phyloP scores from a whole-genome alignment of 192 early-diverging fungal species.

The Coemansia sp. region DNA sequence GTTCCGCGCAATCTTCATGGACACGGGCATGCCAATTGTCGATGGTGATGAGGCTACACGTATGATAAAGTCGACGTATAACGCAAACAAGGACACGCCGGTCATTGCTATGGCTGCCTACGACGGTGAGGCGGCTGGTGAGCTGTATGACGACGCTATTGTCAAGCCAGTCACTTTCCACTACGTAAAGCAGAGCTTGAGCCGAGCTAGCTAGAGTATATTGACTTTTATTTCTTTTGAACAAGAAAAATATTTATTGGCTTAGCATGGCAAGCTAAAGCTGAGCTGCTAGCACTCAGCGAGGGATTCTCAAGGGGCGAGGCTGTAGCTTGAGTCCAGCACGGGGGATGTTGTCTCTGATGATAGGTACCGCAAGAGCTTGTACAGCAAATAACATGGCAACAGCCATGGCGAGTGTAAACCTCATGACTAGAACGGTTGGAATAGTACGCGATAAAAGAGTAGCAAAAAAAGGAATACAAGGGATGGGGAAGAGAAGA shows the following conservation, averaged over 20 bases:
- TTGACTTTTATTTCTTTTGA: not conserved
- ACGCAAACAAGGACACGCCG: conserved; percentile 81
- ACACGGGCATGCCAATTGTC: conserved; percentile 92
- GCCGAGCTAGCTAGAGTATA: not conserved
- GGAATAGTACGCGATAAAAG: not conserved
- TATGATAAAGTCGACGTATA: conserved; percentile 94
- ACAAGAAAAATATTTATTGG: not conserved
- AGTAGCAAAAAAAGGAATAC: not conserved
- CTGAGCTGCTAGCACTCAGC: not conserved
- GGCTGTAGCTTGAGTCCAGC: not conserved
- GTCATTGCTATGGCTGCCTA: conserved; percentile 84
- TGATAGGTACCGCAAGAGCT: not conserved
- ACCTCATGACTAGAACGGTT: not conserved
- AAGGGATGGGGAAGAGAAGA: not conserved
- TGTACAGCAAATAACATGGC: not conserved
- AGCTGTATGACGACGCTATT: conserved; percentile 38
- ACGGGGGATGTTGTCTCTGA: not conserved
- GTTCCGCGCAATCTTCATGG: conserved; percentile 95
- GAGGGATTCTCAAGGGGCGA: conserved; percentile 1
- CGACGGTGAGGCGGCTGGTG: conserved; percentile 55
- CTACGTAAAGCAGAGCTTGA: conserved; percentile 21
- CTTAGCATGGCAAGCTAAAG: not conserved
- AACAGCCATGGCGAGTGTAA: not conserved
- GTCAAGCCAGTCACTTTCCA: conserved; percentile 38
- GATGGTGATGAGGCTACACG: conserved; percentile 88